Base-by-base conservation (phyloP, 805 yeast genomes). In the Yamadazyma nakazawae region DNA sequence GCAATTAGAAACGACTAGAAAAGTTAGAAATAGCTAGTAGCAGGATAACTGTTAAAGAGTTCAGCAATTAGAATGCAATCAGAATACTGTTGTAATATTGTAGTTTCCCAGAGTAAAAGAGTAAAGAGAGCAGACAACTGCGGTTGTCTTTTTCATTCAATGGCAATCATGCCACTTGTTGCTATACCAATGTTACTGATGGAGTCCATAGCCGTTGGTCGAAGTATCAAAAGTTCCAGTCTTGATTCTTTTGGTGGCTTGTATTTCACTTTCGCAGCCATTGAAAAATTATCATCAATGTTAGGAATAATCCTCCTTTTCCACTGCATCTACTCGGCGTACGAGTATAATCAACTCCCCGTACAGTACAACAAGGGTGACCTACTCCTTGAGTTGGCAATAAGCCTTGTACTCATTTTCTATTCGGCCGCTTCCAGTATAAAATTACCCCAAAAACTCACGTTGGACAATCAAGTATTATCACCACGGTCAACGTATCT, bases 281-380 rank as follows among this genome's bases (percentile, higher is more conserved):
- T 28, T 17, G 26, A 18, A 19, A 37, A 37, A 37, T 37, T 37
- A 19, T 21, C 41, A 14, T 28, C 36, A 16, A 43, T 38, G 47
- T 26, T 44, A 30, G 47, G 42, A 21, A 44, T 44, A 44, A n/a
- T 35, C 25, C 32, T 45, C 9, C 42, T 79, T 32, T 42, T 68
- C 1, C 83, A 80, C 56, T 72, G 82, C 1, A 80, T 76, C 1
- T 79, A 76, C 52, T 79, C 84, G 6, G 71, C 83, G 2, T 75
- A 72, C 51, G 82, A 79, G 54, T 71, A 70, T 60, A 74, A 74
- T 54, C 75, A 72, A 54, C 60, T 72, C 31, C 42, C 58, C 4
- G 25, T 50, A n/a, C 24, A 17, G 3, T 52, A 50, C 38, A 36
- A 34, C 43, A 42, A 46, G 24, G 34, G 58, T 6, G 84, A 80